phyloP scores from a whole-genome alignment of 164 flowering plant species.

The Dillenia suffruticosa region DNA sequence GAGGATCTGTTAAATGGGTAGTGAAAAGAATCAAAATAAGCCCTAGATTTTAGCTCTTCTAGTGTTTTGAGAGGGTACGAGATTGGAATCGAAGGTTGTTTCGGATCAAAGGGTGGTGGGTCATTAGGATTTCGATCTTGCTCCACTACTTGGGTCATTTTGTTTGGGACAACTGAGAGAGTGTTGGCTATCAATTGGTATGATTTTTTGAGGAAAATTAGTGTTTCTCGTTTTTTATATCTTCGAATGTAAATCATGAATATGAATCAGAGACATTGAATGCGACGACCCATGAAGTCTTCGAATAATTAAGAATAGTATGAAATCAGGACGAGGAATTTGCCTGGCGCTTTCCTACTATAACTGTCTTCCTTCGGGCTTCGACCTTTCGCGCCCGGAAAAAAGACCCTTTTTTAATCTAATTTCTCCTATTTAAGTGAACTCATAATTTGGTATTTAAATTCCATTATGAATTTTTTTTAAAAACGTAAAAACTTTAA shows the following conservation, averaged over 20 bases:
- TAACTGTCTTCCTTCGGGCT: no score
- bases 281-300: no score
- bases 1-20: slow-evolving; percentile 66
- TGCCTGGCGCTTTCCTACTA: no score
- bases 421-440: no score
- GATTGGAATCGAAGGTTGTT: slow-evolving; percentile 54
- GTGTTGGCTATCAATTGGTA: slow-evolving; percentile 3
- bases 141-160: slow-evolving; percentile 7
- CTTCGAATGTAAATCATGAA: slow-evolving; percentile 4
- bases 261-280: no score
- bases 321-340: no score
- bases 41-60: slow-evolving; percentile 53
- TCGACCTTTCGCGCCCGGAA: no score
- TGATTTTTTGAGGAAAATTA: slow-evolving; percentile 18
- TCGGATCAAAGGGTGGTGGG: slow-evolving; percentile 55
- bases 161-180: slow-evolving; percentile 5
- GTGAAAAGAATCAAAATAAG: slow-evolving; percentile 83
- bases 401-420: no score
- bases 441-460: no score
- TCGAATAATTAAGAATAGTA: no score
- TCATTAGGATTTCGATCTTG: slow-evolving; percentile 2
- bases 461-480: no score
- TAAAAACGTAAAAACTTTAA: no score
- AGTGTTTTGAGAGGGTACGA: slow-evolving; percentile 75
- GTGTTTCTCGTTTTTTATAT: slow-evolving; percentile 20